A percentile compares a stretch with the other conserved stretches of the same genome.
Evolutionary conservation across 2,329 filamentous ascomycete genomes (phyloP).

Genomic region (Davidsoniella australis): DNA sequence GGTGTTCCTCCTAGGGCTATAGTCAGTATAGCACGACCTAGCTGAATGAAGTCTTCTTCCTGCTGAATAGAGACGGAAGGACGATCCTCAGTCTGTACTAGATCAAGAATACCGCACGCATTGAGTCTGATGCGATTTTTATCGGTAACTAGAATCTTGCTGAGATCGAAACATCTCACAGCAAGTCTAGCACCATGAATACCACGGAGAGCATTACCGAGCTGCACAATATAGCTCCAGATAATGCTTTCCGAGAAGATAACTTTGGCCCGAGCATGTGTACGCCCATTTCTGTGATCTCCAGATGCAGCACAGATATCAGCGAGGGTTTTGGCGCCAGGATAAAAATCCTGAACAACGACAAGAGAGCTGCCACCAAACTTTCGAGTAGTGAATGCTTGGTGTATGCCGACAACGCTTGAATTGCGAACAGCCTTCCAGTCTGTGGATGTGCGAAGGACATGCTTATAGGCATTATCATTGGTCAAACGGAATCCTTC

Average conservation of each 20-base stretch:
- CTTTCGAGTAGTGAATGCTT: conserved; percentile 81
- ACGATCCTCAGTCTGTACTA: conserved; percentile 62
- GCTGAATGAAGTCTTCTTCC: conserved; percentile 68
- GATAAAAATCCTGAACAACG: conserved; percentile 86
- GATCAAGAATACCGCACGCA: conserved; percentile 77
- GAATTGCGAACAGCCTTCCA: conserved; percentile 78
- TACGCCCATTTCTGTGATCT: conserved; percentile 6
- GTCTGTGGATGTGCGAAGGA: conserved; percentile 68
- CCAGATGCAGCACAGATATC: conserved; percentile 53
- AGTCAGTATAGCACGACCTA: conserved; percentile 71
- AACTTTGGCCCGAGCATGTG: conserved; percentile 23
- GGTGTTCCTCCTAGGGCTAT: conserved; percentile 24
- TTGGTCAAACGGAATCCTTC: conserved; percentile 71
- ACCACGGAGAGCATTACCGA: conserved; percentile 70
- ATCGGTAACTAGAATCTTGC: conserved; percentile 77
- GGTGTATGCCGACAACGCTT: conserved; percentile 70
- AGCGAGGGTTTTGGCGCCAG: conserved; percentile 72
- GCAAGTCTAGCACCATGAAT: conserved; percentile 72
- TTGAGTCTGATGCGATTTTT: conserved; percentile 81
- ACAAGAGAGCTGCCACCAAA: conserved; percentile 87
- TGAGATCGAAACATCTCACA: conserved; percentile 69
- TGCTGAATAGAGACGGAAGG: conserved; percentile 60
- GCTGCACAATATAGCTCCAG: conserved; percentile 86
- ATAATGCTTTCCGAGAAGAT: conserved; percentile 54
- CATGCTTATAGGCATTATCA: conserved; percentile 62